phyloP scores from a whole-genome alignment of 1,284 basidiomycete species.

The Austroboletus olivaceoglutinosus region DNA sequence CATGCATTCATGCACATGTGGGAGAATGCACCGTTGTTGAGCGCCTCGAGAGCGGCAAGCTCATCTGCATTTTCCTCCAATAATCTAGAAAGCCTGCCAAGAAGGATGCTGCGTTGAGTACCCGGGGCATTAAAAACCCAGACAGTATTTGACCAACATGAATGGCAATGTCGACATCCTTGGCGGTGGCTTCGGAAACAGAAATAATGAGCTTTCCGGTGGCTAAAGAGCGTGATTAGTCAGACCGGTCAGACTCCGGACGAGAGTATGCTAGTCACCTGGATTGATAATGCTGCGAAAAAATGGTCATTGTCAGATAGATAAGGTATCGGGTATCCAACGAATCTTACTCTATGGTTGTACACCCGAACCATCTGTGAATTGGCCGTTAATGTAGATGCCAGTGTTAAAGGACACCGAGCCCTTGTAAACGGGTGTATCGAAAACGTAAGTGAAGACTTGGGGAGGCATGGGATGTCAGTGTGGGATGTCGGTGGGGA shows the following conservation, averaged over 20 bases:
- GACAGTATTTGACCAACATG: slow-evolving; percentile 63
- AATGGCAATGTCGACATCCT: slow-evolving; percentile 79
- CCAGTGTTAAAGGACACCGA: slow-evolving; percentile 68
- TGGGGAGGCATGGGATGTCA: slow-evolving; percentile 44
- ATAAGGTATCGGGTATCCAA: neutral
- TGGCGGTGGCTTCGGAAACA: slow-evolving; percentile 64
- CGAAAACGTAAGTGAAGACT: slow-evolving; percentile 60
- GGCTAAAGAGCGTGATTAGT: slow-evolving; percentile 34
- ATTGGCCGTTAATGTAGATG: slow-evolving; percentile 83
- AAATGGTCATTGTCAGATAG: slow-evolving; percentile 1
- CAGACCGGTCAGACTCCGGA: neutral
- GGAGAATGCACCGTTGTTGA: slow-evolving; percentile 44
- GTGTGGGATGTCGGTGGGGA: too few relatives aligned
- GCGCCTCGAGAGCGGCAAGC: slow-evolving; percentile 57
- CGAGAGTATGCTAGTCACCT: slow-evolving; percentile 30
- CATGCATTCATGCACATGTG: neutral
- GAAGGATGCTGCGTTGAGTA: slow-evolving; percentile 49
- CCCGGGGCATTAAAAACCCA: slow-evolving; percentile 58
- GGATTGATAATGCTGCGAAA: slow-evolving; percentile 73
- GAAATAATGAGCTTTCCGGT: slow-evolving; percentile 70
- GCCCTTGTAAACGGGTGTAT: slow-evolving; percentile 69
- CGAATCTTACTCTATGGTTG: slow-evolving; percentile 62
- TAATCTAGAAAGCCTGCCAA: slow-evolving; percentile 55
- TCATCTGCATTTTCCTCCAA: slow-evolving; percentile 62
- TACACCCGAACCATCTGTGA: slow-evolving; percentile 62